Evolutionary conservation across 2,329 filamentous ascomycete species (phyloP).

Genomic region (Mycosphaerella sp.): DNA sequence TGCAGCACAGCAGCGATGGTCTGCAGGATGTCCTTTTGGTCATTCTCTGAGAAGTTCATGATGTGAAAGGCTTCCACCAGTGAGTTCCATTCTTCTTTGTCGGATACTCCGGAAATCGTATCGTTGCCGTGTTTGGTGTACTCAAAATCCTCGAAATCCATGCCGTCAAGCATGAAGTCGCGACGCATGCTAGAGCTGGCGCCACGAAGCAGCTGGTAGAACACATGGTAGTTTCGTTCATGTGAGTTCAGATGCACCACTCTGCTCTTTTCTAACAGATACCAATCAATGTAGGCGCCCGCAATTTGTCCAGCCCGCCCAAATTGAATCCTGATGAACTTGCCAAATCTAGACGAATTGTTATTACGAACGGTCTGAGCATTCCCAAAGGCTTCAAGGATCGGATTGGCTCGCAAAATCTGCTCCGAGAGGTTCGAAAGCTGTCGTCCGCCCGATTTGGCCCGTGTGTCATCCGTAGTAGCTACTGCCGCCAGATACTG

Average conservation of each 20-base stretch:
- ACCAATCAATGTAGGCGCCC: constrained; percentile 98
- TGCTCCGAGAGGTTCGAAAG: constrained; percentile 90
- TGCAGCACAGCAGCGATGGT: constrained; percentile 90
- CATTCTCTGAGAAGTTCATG: constrained; percentile 85
- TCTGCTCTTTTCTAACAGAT: constrained; percentile 93
- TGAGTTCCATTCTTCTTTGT: constrained; percentile 80
- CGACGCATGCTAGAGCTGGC: constrained; percentile 67
- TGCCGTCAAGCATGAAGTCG: constrained; percentile 66
- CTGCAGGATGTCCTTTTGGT: constrained; percentile 74
- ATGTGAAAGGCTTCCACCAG: constrained; percentile 88
- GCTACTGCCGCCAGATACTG: constrained; percentile 96
- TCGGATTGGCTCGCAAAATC: constrained; percentile 91
- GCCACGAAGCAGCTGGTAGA: constrained; percentile 89
- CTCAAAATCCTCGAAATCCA: constrained; percentile 78
- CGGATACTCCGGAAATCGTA: constrained; percentile 82
- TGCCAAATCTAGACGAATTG: constrained; percentile 96
- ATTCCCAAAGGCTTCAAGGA: constrained; percentile 96
- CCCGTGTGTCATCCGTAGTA: constrained; percentile 65
- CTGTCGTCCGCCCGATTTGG: constrained; percentile 55
- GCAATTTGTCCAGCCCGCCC: constrained; percentile 80
- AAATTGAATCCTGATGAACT: constrained; percentile 98
- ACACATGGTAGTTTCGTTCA: constrained; percentile 94
- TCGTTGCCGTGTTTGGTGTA: constrained; percentile 92
- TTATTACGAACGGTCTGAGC: constrained; percentile 97
- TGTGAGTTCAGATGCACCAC: constrained; percentile 82